Conservation (phyloP, 2,329 filamentous ascomycete species). For the Beauveria sp. region DNA sequence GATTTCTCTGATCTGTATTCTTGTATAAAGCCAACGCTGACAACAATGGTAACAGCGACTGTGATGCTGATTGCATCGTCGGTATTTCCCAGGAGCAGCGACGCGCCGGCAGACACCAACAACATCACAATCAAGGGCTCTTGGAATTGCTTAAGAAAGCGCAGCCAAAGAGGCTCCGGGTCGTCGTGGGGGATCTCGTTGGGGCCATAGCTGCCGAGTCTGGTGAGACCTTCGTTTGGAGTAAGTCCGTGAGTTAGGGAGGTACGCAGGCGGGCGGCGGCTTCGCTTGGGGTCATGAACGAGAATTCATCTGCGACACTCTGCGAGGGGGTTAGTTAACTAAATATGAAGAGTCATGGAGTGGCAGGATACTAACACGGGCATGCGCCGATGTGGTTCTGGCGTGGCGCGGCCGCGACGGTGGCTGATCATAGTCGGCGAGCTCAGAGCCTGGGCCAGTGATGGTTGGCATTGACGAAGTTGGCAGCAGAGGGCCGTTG, state of each 20-base stretch:
- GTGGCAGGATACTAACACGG: conserved; percentile 33
- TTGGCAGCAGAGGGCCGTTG: conserved; percentile 27
- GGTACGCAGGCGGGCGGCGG: conserved; percentile 68
- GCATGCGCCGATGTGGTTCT: conserved; percentile 49
- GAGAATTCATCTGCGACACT: conserved; percentile 53
- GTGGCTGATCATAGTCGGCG: conserved; percentile 19
- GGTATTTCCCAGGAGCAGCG: conserved; percentile 82
- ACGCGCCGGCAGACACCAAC: conserved; percentile 79
- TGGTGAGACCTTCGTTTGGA: conserved; percentile 69
- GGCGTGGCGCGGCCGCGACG: conserved; percentile 28
- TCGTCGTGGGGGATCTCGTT: conserved; percentile 95
- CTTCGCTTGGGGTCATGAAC: conserved; percentile 67
- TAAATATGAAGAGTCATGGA: not conserved
- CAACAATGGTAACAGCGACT: conserved; percentile 92
- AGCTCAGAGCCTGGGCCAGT: conserved; percentile 20
- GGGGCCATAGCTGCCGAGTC: conserved; percentile 72
- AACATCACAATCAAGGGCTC: conserved; percentile 92
- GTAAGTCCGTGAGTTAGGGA: conserved; percentile 79
- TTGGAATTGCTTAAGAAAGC: conserved; percentile 94
- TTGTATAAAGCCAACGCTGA: conserved; percentile 91
- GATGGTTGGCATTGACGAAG: conserved; percentile 27
- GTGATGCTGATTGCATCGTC: conserved; percentile 96
- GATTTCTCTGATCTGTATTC: conserved; percentile 98
- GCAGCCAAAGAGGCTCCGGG: conserved; percentile 88
- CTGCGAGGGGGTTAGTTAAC: conserved; percentile 23